These are phyloP conservation scores for Paramecium sonneborni DNA, from an alignment of 73 alveolate species.

Conservation along the genomic window DNA sequence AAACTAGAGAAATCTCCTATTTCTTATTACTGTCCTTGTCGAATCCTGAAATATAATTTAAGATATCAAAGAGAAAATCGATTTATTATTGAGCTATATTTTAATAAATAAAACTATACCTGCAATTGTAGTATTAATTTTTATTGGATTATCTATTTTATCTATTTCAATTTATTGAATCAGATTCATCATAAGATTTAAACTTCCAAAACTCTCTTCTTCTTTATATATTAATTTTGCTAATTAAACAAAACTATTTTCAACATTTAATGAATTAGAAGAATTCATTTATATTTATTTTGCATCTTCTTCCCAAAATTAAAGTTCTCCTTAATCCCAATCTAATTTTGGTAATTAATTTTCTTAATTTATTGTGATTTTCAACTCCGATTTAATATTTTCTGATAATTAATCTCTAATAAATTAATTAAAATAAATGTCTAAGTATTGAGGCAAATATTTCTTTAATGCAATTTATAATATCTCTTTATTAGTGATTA, in stretches of 20 bases:
- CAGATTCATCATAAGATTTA: not conserved
- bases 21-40: not conserved
- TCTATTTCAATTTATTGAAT: not conserved
- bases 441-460: not conserved
- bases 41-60: not conserved
- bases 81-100: not conserved
- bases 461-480: not conserved
- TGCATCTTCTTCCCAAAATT: constrained; percentile 41
- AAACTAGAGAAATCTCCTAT: constrained; percentile 6
- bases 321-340: not conserved
- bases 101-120: not conserved
- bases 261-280: not conserved
- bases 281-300: not conserved
- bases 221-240: not conserved
- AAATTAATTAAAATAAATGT: not conserved
- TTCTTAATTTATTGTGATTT: not conserved
- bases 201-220: not conserved
- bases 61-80: not conserved
- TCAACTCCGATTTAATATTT: not conserved
- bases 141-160: not conserved
- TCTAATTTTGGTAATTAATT: not conserved
- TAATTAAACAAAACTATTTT: not conserved
- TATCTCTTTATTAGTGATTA: not conserved
- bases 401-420: not conserved
- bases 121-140: not conserved